Conservation (phyloP, 495 filamentous ascomycete species). For the Antarctomyces pellizariae region DNA sequence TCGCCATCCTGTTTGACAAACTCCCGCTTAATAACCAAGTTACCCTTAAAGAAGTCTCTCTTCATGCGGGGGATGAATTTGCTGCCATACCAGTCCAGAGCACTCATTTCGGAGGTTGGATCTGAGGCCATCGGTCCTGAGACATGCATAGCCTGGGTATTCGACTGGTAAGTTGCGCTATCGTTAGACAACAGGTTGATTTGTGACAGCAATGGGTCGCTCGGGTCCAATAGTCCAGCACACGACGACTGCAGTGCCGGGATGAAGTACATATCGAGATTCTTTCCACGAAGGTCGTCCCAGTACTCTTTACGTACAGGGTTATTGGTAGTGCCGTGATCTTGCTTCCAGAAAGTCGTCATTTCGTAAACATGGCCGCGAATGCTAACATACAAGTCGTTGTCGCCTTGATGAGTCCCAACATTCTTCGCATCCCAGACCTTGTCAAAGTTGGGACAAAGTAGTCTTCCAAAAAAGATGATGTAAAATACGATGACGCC, state of each 20-base stretch:
- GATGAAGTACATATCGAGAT: constrained; percentile 64
- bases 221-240: constrained; percentile 31
- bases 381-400: constrained; percentile 76
- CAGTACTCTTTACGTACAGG: constrained; percentile 37
- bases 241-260: constrained; percentile 60
- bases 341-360: constrained; percentile 54
- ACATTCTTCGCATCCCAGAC: constrained; percentile 64
- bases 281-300: constrained; percentile 51
- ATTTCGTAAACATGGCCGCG: constrained; percentile 86
- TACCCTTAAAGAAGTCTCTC: constrained; percentile 68
- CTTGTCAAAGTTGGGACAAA: constrained; percentile 85
- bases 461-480: constrained; percentile 54
- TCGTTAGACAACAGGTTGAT: constrained; percentile 35
- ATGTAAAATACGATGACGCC: constrained; percentile 80
- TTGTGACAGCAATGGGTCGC: too few relatives aligned
- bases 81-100: constrained; percentile 51
- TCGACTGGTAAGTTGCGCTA: too few relatives aligned
- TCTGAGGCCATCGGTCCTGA: constrained; percentile 37
- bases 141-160: constrained; percentile 37
- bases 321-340: constrained; percentile 53
- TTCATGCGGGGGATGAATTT: constrained; percentile 58
- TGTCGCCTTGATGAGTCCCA: constrained; percentile 35
- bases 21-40: constrained; percentile 39
- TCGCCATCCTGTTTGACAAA: constrained; percentile 38
- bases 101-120: constrained; percentile 27